Percentiles rank a stretch among this genome's conserved stretches.
Conservation (phyloP, 306 rosid genomes). For the Gynostemma pentaphyllum region DNA sequence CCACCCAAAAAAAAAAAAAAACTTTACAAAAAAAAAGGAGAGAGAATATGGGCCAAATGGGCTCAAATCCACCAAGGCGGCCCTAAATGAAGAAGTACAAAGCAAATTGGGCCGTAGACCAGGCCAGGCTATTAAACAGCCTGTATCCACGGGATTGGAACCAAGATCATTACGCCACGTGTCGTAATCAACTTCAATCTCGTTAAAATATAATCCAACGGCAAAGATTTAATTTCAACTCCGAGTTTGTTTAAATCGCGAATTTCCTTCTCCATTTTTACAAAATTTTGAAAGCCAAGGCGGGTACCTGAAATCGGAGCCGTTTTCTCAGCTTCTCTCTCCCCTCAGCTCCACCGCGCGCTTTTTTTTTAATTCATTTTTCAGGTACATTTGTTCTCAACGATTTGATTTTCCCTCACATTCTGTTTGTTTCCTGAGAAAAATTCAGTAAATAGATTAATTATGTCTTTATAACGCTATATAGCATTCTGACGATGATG, state of each 20-base stretch:
- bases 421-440: neutral
- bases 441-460: neutral
- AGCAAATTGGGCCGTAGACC: no score
- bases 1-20: no score
- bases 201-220: neutral
- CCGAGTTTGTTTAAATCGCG: neutral
- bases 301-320: constrained; percentile 1
- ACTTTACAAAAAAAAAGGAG: no score
- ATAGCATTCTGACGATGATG: neutral
- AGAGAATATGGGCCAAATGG: no score
- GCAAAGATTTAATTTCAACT: neutral
- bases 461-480: neutral
- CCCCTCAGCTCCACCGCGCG: neutral
- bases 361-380: neutral
- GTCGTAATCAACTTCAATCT: neutral
- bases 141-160: neutral
- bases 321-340: neutral
- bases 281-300: neutral
- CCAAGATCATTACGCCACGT: neutral
- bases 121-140: neutral
- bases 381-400: no score
- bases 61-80: no score
- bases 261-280: neutral
- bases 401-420: neutral
- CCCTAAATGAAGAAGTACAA: no score